Evolutionary conservation across 192 early-diverging fungal genomes (phyloP).

Genomic region (Umbelopsis sp.): DNA sequence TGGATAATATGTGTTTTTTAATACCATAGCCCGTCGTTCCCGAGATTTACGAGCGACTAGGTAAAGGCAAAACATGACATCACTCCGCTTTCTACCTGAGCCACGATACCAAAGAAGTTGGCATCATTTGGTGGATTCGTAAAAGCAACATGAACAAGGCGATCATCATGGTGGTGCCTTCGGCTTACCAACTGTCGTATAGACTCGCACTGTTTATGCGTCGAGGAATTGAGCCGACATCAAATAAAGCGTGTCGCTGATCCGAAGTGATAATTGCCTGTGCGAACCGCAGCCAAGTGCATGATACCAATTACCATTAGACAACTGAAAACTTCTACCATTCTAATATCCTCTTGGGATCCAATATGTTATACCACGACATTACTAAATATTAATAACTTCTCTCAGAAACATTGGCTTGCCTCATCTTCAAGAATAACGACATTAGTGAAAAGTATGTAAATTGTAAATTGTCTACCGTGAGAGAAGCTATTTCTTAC

Average conservation of each 20-base stretch:
- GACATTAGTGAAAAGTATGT: background rate
- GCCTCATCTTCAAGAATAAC: background rate
- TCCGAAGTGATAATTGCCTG: background rate
- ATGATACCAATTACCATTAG: background rate
- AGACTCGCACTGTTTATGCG: background rate
- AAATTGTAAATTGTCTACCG: background rate
- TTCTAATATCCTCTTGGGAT: background rate
- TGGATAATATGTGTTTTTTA: constrained; percentile 15
- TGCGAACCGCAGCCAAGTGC: background rate
- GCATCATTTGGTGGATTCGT: constrained; percentile 21
- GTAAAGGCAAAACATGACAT: constrained; percentile 41
- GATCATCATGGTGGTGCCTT: background rate
- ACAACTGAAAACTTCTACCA: background rate
- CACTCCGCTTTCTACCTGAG: constrained; percentile 27
- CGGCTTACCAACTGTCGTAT: background rate
- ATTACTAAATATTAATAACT: background rate
- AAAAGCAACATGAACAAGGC: constrained; percentile 19
- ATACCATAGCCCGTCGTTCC: constrained; percentile 13
- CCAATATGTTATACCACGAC: background rate
- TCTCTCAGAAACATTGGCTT: background rate
- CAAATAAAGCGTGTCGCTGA: background rate
- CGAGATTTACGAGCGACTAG: background rate
- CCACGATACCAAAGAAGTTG: background rate
- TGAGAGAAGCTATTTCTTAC: background rate
- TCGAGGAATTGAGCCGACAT: background rate